Evolutionary conservation across 2,329 filamentous ascomycete genomes (phyloP), one percentile per base, ranked within the genome.

Genomic region (Xylariaceae sp.): DNA sequence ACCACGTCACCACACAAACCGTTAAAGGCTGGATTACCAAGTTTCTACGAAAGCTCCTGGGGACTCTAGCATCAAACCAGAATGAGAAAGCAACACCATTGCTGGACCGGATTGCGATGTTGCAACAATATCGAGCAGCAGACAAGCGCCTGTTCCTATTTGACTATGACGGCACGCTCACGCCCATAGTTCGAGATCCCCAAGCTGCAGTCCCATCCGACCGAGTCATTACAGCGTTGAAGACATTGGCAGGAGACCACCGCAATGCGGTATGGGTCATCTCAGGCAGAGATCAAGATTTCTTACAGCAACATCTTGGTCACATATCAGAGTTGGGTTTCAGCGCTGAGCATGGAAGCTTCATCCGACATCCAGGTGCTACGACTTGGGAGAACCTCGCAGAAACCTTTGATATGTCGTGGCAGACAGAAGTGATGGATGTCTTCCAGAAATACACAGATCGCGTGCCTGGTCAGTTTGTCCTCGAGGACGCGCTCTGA

Each of bases 191-290:
- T 48, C 86, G 87, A 59, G 90, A 97, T 63, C 94, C 94, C 1
- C 85, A 87, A 58, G 85, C 90, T 5, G 94, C 94, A 3, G 85
- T 96, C 36, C 94, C 94, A 0, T 92, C 91, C 1, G 86, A 90
- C 59, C 83, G 85, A 18, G 82, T 96, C 18, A 85, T 95, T 43
- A 81, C 85, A 30, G 91, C 87, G 1, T 76, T 99, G 51, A 89
- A 87, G 66, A 79, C 81, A 11, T 77, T 99, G 39, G 87, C 91
- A 0, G 78, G 86, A 0, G 90, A 97, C 64, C 82, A 86, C 14
- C 77, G 77, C 49, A 99, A 97, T 62, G 80, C 84, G 1, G 90
- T 99, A n/a, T 99, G 94, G 94, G 95, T 99, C 66, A 96, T 99
- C 63, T 95, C 89, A 46, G 94, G 94, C 11, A 85, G 94, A 56